Evolutionary conservation across 768 basidiomycete genomes (phyloP).

Genomic region (Mycena maculata): DNA sequence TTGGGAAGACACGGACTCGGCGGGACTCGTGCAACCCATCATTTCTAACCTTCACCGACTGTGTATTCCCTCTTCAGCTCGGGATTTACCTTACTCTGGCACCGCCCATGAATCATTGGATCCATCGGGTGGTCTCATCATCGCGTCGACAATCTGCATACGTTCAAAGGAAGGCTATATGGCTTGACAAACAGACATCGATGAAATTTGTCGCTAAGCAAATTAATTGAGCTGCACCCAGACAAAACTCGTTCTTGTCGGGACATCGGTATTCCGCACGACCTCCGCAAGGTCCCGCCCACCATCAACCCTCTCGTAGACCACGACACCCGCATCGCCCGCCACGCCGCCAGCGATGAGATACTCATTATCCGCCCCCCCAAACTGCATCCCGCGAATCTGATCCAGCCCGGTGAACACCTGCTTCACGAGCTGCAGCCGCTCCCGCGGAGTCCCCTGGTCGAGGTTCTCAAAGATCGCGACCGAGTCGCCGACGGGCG

Average conservation of each 20-base stretch:
- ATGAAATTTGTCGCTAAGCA: too few species aligned
- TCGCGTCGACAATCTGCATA: too few species aligned
- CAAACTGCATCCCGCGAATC: constrained; percentile 60
- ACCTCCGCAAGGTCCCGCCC: constrained; percentile 65
- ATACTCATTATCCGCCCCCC: constrained; percentile 57
- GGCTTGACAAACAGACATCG: neutral
- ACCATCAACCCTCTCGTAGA: constrained; percentile 66
- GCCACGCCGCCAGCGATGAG: constrained; percentile 66
- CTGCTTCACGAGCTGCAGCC: constrained; percentile 54
- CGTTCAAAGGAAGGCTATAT: too few species aligned
- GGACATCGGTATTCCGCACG: constrained; percentile 63
- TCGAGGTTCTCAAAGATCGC: constrained; percentile 61
- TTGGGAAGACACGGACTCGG: too few species aligned
- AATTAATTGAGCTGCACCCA: too few species aligned
- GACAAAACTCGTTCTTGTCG: constrained; percentile 64
- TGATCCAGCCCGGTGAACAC: constrained; percentile 62
- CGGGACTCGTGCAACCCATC: too few species aligned
- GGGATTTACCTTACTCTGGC: too few species aligned
- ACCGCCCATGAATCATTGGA: too few species aligned
- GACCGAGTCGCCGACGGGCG: constrained; percentile 59
- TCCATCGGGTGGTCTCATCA: too few species aligned
- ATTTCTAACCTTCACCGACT: too few species aligned
- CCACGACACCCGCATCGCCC: constrained; percentile 65
- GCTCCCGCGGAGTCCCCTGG: constrained; percentile 42
- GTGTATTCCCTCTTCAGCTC: too few species aligned